These are phyloP conservation scores for Cadophora sp. DNA, from an alignment of 2,329 filamentous ascomycete species.

Conservation along the genomic window DNA sequence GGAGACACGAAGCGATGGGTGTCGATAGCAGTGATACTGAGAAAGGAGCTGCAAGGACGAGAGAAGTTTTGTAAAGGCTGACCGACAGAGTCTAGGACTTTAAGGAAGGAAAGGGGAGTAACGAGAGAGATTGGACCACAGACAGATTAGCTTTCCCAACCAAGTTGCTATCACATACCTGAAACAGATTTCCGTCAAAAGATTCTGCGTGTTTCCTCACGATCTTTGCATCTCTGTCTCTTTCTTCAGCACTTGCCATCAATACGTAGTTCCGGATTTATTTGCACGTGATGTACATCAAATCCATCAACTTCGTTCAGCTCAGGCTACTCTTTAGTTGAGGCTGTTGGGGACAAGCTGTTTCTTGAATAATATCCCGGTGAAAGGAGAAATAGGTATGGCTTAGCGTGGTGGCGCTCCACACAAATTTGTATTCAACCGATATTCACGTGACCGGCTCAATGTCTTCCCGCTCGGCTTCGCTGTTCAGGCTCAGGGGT, in stretches of 20 bases:
- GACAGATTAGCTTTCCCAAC: not conserved
- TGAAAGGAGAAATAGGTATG: too few species aligned
- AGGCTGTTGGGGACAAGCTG: too few species aligned
- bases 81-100: too few species aligned
- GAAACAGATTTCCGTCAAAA: not conserved
- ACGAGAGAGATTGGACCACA: not conserved
- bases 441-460: not conserved
- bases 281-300: too few species aligned
- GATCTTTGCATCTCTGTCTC: too few species aligned
- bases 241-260: too few species aligned
- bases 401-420: not conserved
- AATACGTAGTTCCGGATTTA: too few species aligned
- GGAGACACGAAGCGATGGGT: conserved; percentile 29
- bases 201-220: too few species aligned
- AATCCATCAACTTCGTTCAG: too few species aligned
- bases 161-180: not conserved
- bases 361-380: too few species aligned
- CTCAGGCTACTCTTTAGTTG: too few species aligned
- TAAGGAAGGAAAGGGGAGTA: not conserved
- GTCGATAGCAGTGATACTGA: conserved; percentile 28
- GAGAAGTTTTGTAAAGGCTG: not conserved
- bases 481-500: not conserved
- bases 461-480: not conserved
- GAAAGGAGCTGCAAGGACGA: conserved; percentile 12
- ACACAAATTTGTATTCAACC: not conserved